A percentile compares a stretch with the other conserved stretches of the same genome.
These are phyloP conservation scores for Beauveria sp. DNA, from an alignment of 2,329 filamentous ascomycete genomes.

Conservation along the genomic window DNA sequence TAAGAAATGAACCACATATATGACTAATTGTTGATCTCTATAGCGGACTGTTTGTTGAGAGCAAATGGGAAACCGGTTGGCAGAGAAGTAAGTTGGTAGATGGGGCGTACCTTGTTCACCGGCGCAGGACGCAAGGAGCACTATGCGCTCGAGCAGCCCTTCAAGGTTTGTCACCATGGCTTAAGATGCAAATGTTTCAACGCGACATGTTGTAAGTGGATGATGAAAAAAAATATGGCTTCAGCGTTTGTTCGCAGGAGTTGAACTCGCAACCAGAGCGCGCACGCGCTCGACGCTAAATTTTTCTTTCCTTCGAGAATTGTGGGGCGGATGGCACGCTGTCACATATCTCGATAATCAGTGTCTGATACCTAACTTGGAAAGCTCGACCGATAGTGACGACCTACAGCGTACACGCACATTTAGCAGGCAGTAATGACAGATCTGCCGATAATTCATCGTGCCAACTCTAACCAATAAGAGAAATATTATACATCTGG, in stretches of 20 bases:
- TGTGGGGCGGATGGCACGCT: background rate
- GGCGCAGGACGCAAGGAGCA: slow-evolving; percentile 29
- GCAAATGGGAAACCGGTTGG: background rate
- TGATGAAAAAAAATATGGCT: background rate
- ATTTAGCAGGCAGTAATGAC: too few relatives aligned
- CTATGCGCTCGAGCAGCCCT: slow-evolving; percentile 28
- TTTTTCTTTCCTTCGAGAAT: background rate
- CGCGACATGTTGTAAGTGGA: background rate
- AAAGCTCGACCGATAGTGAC: too few relatives aligned
- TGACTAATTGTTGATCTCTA: background rate
- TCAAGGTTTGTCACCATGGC: slow-evolving; percentile 32
- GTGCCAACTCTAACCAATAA: background rate
- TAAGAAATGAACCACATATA: background rate
- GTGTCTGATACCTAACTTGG: too few relatives aligned
- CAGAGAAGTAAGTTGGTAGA: background rate
- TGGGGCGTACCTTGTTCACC: slow-evolving; percentile 28
- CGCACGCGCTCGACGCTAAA: background rate
- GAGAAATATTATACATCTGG: background rate
- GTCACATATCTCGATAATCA: too few relatives aligned
- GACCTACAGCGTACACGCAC: too few relatives aligned
- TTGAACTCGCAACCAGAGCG: slow-evolving; percentile 11
- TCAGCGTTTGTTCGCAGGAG: slow-evolving; percentile 1
- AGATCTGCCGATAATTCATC: background rate
- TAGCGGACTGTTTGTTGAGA: background rate
- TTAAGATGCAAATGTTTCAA: background rate